Conservation (phyloP, 257 asterid genomes). For the Jacaranda mimosifolia region DNA sequence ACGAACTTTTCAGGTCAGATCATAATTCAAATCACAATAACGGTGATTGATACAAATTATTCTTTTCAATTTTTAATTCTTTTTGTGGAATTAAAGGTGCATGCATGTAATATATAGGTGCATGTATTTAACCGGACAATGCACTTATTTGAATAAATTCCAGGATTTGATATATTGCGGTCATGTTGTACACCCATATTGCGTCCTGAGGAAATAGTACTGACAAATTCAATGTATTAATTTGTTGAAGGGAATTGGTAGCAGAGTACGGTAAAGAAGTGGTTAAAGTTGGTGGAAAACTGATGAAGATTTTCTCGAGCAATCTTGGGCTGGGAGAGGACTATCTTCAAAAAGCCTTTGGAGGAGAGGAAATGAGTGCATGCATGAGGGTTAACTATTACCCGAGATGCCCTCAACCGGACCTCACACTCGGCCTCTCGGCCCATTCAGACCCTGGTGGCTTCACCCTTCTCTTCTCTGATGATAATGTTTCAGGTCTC, state of each 20-base stretch:
- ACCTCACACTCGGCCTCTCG: constrained; percentile 83
- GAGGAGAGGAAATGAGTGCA: constrained; percentile 67
- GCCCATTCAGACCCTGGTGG: constrained; percentile 96
- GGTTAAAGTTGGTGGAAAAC: constrained; percentile 58
- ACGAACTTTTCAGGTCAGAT: no score
- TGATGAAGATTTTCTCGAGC: constrained; percentile 62
- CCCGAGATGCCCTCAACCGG: constrained; percentile 97
- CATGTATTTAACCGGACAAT: no score
- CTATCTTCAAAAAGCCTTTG: constrained; percentile 67
- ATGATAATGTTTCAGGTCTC: constrained; percentile 75
- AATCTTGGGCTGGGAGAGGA: constrained; percentile 72
- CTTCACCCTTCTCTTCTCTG: constrained; percentile 83
- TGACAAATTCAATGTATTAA: no score
- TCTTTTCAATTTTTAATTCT: no score
- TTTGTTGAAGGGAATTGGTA: constrained; percentile 55
- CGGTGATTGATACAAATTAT: no score
- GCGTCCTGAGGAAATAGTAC: no score
- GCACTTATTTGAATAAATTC: no score
- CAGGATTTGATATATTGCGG: no score
- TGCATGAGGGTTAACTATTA: constrained; percentile 80
- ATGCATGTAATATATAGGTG: no score
- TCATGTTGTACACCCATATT: no score
- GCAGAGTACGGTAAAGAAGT: constrained; percentile 64
- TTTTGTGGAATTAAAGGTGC: no score
- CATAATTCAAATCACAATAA: no score